A percentile compares a stretch with the other conserved stretches of the same genome.
These are phyloP conservation scores for Teunomyces barrocoloradensis DNA, from an alignment of 805 yeast genomes.

Conservation along the genomic window DNA sequence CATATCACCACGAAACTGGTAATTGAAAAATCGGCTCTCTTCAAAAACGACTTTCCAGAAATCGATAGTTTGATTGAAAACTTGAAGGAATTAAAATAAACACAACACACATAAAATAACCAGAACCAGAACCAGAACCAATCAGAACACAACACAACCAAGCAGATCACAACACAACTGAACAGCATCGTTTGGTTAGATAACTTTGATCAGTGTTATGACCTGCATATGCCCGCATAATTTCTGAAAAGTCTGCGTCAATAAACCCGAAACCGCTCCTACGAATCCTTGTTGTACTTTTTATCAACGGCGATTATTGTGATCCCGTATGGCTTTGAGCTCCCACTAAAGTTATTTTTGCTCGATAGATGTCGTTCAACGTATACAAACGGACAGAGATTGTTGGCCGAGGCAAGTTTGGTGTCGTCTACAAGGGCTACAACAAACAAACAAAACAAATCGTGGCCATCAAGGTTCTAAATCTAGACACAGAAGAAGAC, in stretches of 20 bases:
- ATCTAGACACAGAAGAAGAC: constrained; percentile 88
- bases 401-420: constrained; percentile 95
- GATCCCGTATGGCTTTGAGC: too few relatives aligned
- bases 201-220: too few relatives aligned
- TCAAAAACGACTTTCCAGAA: constrained; percentile 37
- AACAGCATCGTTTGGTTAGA: too few relatives aligned
- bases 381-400: constrained; percentile 78
- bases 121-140: too few relatives aligned
- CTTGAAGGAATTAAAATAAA: constrained; percentile 30
- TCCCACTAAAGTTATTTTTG: too few relatives aligned
- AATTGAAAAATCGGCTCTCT: constrained; percentile 32
- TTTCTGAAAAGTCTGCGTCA: constrained; percentile 1
- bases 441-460: constrained; percentile 67
- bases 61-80: constrained; percentile 38
- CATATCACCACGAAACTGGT: neutral
- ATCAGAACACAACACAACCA: too few relatives aligned
- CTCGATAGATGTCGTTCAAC: neutral
- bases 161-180: too few relatives aligned
- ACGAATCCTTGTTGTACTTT: neutral
- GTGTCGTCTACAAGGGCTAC: constrained; percentile 89
- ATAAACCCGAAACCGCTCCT: constrained; percentile 1
- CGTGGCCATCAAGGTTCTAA: constrained; percentile 90
- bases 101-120: neutral
- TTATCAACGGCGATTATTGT: too few relatives aligned
- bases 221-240: neutral